phyloP scores from a whole-genome alignment of 2,329 filamentous ascomycete species.

The Apiospora saccharicola region DNA sequence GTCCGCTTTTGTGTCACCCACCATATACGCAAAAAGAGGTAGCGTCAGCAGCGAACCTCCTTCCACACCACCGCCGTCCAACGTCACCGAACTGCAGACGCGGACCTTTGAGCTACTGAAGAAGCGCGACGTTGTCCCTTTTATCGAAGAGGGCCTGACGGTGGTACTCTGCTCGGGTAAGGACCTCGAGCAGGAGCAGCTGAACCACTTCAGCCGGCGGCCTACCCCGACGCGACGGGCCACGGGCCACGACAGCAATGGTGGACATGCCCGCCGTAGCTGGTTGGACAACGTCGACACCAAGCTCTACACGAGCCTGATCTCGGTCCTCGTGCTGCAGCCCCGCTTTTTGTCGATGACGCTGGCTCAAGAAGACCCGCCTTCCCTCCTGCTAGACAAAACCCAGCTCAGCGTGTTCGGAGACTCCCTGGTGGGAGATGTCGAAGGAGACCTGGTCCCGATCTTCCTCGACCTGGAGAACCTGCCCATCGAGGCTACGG shows the following conservation, averaged over 20 bases:
- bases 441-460: constrained; percentile 76
- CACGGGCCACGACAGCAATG: constrained; percentile 42
- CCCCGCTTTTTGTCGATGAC: constrained; percentile 79
- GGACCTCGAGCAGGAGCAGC: constrained; percentile 47
- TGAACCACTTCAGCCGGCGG: constrained; percentile 47
- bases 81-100: constrained; percentile 78
- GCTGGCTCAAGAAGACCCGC: constrained; percentile 75
- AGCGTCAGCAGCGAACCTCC: constrained; percentile 55
- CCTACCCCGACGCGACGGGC: constrained; percentile 45
- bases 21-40: constrained; percentile 47
- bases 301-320: constrained; percentile 67
- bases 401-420: constrained; percentile 70
- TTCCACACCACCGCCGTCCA: constrained; percentile 78
- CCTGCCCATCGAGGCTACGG: constrained; percentile 86
- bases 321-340: constrained; percentile 66
- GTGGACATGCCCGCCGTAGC: constrained; percentile 39
- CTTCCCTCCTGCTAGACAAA: constrained; percentile 77
- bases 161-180: constrained; percentile 84
- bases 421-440: constrained; percentile 78
- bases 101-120: constrained; percentile 87
- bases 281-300: constrained; percentile 70
- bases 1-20: constrained; percentile 70
- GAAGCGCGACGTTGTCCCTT: constrained; percentile 76
- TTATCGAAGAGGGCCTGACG: constrained; percentile 71
- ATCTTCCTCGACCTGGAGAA: constrained; percentile 87